Evolutionary conservation across 805 yeast genomes (phyloP).

Genomic region (Cyberlindnera nakhonratchasimensis): DNA sequence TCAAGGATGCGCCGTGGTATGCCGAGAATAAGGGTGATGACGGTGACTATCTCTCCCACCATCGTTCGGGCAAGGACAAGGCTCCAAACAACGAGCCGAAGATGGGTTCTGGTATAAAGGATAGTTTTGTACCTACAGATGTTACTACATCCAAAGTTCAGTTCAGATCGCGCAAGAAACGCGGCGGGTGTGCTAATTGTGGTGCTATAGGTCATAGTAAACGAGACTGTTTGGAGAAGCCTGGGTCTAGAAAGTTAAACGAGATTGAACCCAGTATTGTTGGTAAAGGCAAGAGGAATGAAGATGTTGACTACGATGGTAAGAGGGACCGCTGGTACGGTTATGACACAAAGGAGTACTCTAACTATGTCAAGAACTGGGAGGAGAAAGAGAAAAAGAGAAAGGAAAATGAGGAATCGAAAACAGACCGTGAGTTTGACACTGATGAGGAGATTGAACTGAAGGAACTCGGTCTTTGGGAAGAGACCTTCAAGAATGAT

Average conservation of each 20-base stretch:
- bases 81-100: conserved; percentile 46
- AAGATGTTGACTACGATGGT: conserved; percentile 28
- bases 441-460: conserved; percentile 44
- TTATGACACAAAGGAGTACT: conserved; percentile 61
- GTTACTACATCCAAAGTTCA: background rate
- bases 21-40: conserved; percentile 19
- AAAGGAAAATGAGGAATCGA: conserved; percentile 6
- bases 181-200: conserved; percentile 53
- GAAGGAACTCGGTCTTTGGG: conserved; percentile 36
- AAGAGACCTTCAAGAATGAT: conserved; percentile 9
- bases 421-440: conserved; percentile 26
- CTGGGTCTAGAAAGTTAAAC: conserved; percentile 33
- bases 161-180: conserved; percentile 19
- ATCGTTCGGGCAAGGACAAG: conserved; percentile 34
- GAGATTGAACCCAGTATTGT: background rate
- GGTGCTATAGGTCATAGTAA: conserved; percentile 47
- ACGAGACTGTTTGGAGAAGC: conserved; percentile 57
- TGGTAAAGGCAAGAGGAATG: conserved; percentile 20
- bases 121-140: conserved; percentile 34
- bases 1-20: conserved; percentile 41
- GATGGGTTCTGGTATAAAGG: conserved; percentile 54
- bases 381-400: conserved; percentile 27
- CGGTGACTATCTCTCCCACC: conserved; percentile 54
- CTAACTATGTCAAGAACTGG: conserved; percentile 46
- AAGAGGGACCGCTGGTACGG: conserved; percentile 53